phyloP scores from a whole-genome alignment of 2,329 filamentous ascomycete genomes.

The Microsporum canis region DNA sequence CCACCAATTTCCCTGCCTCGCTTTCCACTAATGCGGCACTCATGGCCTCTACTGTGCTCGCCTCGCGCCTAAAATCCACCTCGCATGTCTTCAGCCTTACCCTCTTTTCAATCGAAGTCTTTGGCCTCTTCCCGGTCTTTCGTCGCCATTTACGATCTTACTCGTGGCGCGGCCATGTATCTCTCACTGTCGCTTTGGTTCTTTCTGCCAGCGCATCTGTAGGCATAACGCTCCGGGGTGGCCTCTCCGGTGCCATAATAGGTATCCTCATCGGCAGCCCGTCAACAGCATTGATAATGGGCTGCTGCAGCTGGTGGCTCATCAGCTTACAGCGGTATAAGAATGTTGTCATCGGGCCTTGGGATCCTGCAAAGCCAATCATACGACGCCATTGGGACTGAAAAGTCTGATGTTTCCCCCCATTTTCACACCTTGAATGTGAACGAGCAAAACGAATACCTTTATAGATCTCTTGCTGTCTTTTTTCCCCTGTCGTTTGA shows the following conservation, averaged over 20 bases:
- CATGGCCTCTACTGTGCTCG: conserved; percentile 91
- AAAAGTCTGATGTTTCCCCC: not conserved
- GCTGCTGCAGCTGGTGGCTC: conserved; percentile 93
- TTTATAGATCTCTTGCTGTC: not conserved
- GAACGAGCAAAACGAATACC: not conserved
- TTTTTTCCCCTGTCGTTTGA: not conserved
- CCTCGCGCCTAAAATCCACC: conserved; percentile 76
- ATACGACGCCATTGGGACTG: conserved; percentile 35
- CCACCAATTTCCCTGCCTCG: conserved; percentile 45
- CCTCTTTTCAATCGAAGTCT: conserved; percentile 93
- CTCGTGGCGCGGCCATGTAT: conserved; percentile 68
- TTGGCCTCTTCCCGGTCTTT: conserved; percentile 95
- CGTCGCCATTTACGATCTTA: conserved; percentile 73
- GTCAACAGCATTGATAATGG: conserved; percentile 67
- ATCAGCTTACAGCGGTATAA: conserved; percentile 97
- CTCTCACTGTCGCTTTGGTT: conserved; percentile 64
- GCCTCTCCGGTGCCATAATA: conserved; percentile 46
- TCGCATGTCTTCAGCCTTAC: conserved; percentile 92
- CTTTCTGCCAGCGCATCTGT: conserved; percentile 70
- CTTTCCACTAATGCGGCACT: conserved; percentile 91
- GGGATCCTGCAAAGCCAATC: conserved; percentile 81
- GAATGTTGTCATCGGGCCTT: conserved; percentile 95
- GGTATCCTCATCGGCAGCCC: conserved; percentile 69
- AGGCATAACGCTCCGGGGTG: conserved; percentile 48
- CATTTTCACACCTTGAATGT: not conserved